These are phyloP conservation scores for Pyrenophora tritici-repentis DNA, from an alignment of 2,329 filamentous ascomycete species.

Conservation along the genomic window DNA sequence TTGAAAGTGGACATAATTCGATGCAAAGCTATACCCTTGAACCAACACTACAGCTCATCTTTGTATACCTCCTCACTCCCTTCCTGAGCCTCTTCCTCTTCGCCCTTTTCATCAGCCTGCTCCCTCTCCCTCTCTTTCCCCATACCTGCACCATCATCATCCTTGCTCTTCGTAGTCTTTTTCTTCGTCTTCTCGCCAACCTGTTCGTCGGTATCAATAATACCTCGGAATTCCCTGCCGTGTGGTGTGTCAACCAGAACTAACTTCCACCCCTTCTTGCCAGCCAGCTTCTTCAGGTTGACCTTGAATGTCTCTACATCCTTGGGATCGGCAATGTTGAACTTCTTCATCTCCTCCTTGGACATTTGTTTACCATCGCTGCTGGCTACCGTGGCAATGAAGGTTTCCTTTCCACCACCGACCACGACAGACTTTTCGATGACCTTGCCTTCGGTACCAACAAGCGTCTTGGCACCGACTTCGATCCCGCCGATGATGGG, in stretches of 20 bases:
- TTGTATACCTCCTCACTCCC: conserved; percentile 50
- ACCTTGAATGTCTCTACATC: conserved; percentile 71
- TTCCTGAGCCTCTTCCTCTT: conserved; percentile 33
- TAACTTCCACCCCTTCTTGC: conserved; percentile 76
- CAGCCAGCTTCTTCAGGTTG: conserved; percentile 70
- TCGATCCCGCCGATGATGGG: conserved; percentile 62
- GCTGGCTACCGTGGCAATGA: conserved; percentile 58
- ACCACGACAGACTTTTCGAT: conserved; percentile 60
- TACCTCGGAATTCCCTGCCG: conserved; percentile 69
- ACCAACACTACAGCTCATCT: conserved; percentile 39
- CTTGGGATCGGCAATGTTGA: conserved; percentile 66
- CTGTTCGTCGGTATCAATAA: conserved; percentile 65
- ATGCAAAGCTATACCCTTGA: neutral
- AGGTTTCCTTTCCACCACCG: conserved; percentile 59
- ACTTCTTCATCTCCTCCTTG: conserved; percentile 69
- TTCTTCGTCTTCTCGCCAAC: conserved; percentile 48
- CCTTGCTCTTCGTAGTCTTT: conserved; percentile 28
- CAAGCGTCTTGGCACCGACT: conserved; percentile 61
- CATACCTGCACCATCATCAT: conserved; percentile 52
- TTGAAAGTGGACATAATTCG: neutral
- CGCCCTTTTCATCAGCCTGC: conserved; percentile 31
- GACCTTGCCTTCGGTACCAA: conserved; percentile 60
- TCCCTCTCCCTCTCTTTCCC: conserved; percentile 23
- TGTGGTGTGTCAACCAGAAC: conserved; percentile 75
- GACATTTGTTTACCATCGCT: conserved; percentile 67